Evolutionary conservation across 306 rosid genomes (phyloP), one percentile per base, ranked within the genome.

Genomic region (Sechiopsis laciniata): DNA sequence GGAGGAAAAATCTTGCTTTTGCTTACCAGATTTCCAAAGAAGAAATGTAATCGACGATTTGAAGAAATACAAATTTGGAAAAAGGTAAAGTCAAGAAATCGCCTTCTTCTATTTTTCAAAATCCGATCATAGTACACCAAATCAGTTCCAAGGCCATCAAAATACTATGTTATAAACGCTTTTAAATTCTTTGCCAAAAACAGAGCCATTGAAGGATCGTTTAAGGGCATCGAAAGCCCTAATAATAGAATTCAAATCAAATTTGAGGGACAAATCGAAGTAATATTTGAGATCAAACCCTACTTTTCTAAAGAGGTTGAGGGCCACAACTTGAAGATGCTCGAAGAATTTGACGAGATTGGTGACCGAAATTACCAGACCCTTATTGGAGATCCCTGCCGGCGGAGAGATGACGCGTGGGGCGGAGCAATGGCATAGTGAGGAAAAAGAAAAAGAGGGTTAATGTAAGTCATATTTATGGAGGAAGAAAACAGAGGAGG

Each of bases 211-310:
- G 0, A 65, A 58, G 13, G 56, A 74, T 53, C 69, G 78, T 0
- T 76, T 74, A 55, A 91, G 89, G 53, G 82, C 74, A 57, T 78
- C 65, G 72, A 94, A 89, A 0, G 88, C 96, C 2, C n/a, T 10
- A 8, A 80, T 57, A 0, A 96, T 84, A 5, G 40, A 71, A 0
- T 86, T 42, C 15, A 94, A 79, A 1, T 69, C 70, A 72, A 66
- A 77, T 80, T 83, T 89, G 10, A 94, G 73, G 0, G 99, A 78
- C 78, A 94, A 55, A 71, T 94, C 97, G 2, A 94, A 88, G 76
- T 94, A 94, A 68, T 84, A 74, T 63, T 89, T 94, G 0, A 90
- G 95, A 48, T 91, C 97, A 50, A 90, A 89, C 11, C 79, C 29
- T 12, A 85, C 21, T 17, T 65, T 50, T 2, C 78, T 83, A 7